Base-by-base conservation (phyloP, 148 eudicot species). In the Hydrangea macrophylla region DNA sequence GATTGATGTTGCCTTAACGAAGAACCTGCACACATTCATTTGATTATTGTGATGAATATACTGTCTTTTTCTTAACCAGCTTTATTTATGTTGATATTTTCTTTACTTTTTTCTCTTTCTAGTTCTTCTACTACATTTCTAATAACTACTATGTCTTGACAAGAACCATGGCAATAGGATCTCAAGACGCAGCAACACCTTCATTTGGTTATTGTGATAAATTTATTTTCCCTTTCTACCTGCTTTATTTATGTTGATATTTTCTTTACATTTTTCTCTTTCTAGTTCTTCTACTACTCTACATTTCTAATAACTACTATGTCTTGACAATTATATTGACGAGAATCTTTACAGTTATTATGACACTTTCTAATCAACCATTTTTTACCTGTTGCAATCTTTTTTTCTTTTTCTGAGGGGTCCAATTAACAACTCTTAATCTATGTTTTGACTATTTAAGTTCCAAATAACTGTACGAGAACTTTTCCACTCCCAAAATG, bases 21-120 rank as follows among this genome's bases (percentile, higher is more conserved):
- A 71, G 66, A 75, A 82, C 85, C 85, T 81, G 85, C 85, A 81
- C 62, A 79, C 61, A 78, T 69, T 64, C 80, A 82, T 78, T 71
- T 65, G 58, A 82, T 82, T 71, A 82, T 68, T 70, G 51, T 58
- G 72, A 75, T 51, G 70, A 51, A 57, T 50, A 73, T 26, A 65
- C 55, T 65, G 53, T 51, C 36, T 62, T 62, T 33, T 42, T 39
- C 63, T 61, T 75, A n/a, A 42, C 42, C 44, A 30, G 24, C 30
- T 69, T 22, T 48, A n/a, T 55, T 20, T 2, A 40, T 51, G 39
- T 33, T 60, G 24, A 57, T 18, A 44, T 56, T 36, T 69, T 17
- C 71, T 28, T 68, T 58, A 25, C 51, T 39, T 57, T 26, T 57
- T 37, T 64, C 24, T 64, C 31, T 39, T 15, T 28, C n/a, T n/a